phyloP scores from a whole-genome alignment of 2,329 filamentous ascomycete genomes.

The Teratosphaeria zuluensis region DNA sequence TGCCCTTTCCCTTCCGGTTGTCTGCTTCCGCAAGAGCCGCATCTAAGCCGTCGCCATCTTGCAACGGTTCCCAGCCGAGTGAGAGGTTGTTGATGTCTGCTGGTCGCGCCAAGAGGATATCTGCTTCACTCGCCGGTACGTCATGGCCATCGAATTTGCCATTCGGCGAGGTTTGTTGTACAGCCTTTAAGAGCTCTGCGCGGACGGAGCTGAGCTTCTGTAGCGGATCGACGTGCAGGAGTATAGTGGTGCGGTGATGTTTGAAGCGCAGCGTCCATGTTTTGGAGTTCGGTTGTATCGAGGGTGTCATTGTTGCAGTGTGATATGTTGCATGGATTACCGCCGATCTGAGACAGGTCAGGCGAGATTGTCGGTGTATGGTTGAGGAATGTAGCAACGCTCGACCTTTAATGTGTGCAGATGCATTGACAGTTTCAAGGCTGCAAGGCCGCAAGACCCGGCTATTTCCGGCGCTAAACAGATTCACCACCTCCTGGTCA shows the following conservation, averaged over 20 bases:
- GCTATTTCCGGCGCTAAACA: too few species aligned
- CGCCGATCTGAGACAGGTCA: neutral
- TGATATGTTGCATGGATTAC: neutral
- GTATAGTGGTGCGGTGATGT: slow-evolving; percentile 34
- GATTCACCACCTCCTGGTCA: too few species aligned
- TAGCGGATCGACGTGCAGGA: slow-evolving; percentile 37
- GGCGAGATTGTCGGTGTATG: neutral
- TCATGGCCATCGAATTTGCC: slow-evolving; percentile 25
- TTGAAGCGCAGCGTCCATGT: slow-evolving; percentile 39
- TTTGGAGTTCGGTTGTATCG: slow-evolving; percentile 17
- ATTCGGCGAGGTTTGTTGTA: slow-evolving; percentile 30
- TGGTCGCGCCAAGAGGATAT: slow-evolving; percentile 33
- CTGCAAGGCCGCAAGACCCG: neutral
- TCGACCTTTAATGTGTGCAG: neutral
- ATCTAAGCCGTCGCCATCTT: slow-evolving; percentile 11
- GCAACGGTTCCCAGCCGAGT: slow-evolving; percentile 32
- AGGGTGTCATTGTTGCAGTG: slow-evolving; percentile 7
- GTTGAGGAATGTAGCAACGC: neutral
- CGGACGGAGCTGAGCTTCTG: slow-evolving; percentile 32
- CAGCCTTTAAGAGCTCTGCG: slow-evolving; percentile 30
- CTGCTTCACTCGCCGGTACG: slow-evolving; percentile 30
- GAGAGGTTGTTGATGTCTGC: slow-evolving; percentile 31
- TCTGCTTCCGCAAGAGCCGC: slow-evolving; percentile 15
- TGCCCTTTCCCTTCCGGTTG: slow-evolving; percentile 31
- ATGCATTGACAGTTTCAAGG: neutral